Evolutionary conservation across 148 eudicot species (phyloP).

Genomic region (Rheum nobile): DNA sequence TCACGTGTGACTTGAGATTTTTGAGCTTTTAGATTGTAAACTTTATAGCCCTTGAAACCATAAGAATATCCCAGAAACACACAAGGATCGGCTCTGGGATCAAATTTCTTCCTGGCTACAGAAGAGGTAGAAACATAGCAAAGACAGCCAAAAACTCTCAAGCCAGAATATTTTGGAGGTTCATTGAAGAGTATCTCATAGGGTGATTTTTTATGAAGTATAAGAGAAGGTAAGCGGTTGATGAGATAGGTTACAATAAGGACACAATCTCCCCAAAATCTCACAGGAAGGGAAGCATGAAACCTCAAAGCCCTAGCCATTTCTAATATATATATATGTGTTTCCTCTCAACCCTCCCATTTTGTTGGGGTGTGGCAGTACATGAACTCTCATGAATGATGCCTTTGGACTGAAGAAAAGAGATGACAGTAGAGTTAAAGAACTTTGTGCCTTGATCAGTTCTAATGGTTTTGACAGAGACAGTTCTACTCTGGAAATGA

Average conservation of each 20-base stretch:
- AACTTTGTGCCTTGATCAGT: not conserved
- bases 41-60: no score
- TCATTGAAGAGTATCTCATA: not conserved
- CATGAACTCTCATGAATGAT: not conserved
- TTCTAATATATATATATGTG: not conserved
- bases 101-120: no score
- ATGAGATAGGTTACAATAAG: no score
- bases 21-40: no score
- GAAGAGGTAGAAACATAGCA: no score
- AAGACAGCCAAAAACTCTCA: no score
- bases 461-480: not conserved
- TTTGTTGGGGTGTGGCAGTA: not conserved
- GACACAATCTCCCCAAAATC: not conserved
- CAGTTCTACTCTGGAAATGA: no score
- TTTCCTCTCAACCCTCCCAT: not conserved
- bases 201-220: not conserved
- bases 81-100: no score
- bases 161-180: not conserved
- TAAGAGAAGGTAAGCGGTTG: not conserved
- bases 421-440: not conserved
- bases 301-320: not conserved
- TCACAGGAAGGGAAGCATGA: not conserved
- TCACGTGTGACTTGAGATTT: no score
- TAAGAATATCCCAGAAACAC: no score
- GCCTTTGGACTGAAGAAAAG: not conserved